phyloP scores from a whole-genome alignment of 257 asterid genomes.

The Gentiana macrophylla region DNA sequence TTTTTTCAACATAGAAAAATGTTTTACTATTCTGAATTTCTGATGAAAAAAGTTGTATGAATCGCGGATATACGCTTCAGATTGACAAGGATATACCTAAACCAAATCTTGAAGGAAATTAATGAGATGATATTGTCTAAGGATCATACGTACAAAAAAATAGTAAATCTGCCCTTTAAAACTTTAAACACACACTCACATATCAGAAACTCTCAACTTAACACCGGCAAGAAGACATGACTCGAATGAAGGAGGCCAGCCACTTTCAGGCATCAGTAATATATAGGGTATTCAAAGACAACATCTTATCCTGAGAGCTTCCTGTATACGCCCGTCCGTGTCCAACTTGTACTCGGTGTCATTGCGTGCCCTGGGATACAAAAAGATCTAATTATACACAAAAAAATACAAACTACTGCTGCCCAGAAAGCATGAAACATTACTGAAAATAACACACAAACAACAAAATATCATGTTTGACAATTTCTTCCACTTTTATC shows the following conservation, averaged over 20 bases:
- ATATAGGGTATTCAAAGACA: conserved; percentile 28
- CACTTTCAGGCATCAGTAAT: conserved; percentile 16
- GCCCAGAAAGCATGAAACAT: too few species aligned
- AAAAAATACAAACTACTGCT: too few species aligned
- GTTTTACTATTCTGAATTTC: too few species aligned
- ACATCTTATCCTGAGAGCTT: conserved; percentile 45
- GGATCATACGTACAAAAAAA: background rate
- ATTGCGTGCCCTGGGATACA: conserved; percentile 35
- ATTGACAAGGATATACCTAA: too few species aligned
- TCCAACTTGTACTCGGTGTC: conserved; percentile 38
- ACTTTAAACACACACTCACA: background rate
- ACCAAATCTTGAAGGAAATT: too few species aligned
- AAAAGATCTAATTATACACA: conserved; percentile 18
- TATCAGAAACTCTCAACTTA: background rate
- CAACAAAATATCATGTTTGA: background rate
- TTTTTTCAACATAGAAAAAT: too few species aligned
- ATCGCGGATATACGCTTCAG: too few species aligned
- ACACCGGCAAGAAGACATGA: background rate
- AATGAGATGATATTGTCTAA: too few species aligned
- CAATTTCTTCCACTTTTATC: too few species aligned
- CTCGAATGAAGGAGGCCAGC: too few species aligned
- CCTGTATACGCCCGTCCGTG: conserved; percentile 43
- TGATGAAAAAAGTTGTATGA: too few species aligned
- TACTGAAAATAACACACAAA: background rate
- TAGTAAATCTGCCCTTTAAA: background rate